phyloP scores from a whole-genome alignment of 176 grass and related monocot genomes.

The Hsuehochloa calcarea region DNA sequence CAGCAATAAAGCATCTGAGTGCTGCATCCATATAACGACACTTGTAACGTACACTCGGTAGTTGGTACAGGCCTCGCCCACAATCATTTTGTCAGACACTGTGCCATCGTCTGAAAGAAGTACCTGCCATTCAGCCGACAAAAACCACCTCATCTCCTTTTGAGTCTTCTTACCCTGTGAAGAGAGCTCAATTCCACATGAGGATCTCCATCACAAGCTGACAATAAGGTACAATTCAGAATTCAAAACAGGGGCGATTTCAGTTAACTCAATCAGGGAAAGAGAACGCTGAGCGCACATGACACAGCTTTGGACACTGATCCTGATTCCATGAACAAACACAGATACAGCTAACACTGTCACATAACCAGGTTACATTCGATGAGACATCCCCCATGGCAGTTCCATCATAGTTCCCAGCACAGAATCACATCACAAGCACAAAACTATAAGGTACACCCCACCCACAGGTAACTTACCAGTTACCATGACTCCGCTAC shows the following conservation, averaged over 20 bases:
- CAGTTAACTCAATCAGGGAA: background rate
- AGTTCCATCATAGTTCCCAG: background rate
- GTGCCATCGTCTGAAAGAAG: background rate
- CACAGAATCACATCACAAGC: background rate
- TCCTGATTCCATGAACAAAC: background rate
- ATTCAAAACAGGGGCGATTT: background rate
- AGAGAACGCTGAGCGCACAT: background rate
- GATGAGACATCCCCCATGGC: background rate
- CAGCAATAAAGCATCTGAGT: background rate
- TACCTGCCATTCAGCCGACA: background rate
- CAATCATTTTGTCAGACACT: background rate
- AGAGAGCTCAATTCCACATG: background rate
- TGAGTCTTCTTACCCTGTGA: background rate
- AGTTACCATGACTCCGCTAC: background rate
- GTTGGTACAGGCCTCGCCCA: background rate
- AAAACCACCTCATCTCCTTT: background rate
- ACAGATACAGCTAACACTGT: background rate
- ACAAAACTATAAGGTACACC: slow-evolving; percentile 36
- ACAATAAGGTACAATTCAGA: slow-evolving; percentile 3
- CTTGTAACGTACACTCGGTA: background rate
- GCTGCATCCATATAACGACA: background rate
- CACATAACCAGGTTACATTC: slow-evolving; percentile 1
- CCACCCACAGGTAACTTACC: slow-evolving; percentile 16
- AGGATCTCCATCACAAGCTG: background rate
- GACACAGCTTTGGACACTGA: background rate